Evolutionary conservation across 1,284 basidiomycete genomes (phyloP), one percentile per base, ranked within the genome.

Genomic region (Moniliophthora roreri): DNA sequence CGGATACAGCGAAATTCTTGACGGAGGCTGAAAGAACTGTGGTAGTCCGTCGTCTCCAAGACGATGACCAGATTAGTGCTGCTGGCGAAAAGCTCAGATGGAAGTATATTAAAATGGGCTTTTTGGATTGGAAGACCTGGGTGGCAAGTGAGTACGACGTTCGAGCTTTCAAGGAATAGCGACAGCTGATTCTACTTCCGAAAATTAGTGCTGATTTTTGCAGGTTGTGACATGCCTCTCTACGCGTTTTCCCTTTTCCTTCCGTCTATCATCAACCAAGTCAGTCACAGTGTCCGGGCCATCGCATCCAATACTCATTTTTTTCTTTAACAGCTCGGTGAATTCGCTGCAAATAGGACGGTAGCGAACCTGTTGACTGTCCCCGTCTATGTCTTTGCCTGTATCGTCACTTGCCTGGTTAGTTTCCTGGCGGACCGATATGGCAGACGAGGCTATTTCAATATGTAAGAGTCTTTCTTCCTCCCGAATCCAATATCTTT

Each of bases 81-180:
- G 85, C 78, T 4, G 87, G 87, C 21, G 87, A 91, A 66, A 70
- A 67, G 44, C 74, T 90, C 55, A 75, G 67, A 53, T 74, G 76
- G 79, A 81, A 79, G 61, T 84, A 85, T 61, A 81, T 91, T 47
- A 74, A 67, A 65, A 71, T 80, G 58, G 85, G 83, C 61, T 60
- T 88, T 53, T 53, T 70, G 10, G 89, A 91, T 59, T 87, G 84
- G 84, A 90, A 90, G 71, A 88, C 85, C 0, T 90, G 85, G 80
- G 53, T 86, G 13, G 80, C 75, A 37, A 85, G 85, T 85, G 63
- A 50, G 77, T 66, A n/a, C n/a, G n/a, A n/a, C n/a, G n/a, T n/a
- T n/a, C n/a, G n/a, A n/a, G n/a, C n/a, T n/a, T n/a, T n/a, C n/a
- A n/a, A n/a, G n/a, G n/a, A n/a, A n/a, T 32, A 3, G 36, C 26